phyloP scores from a whole-genome alignment of 371 early-diverging fungal species.

The Apophysomyces elegans region DNA sequence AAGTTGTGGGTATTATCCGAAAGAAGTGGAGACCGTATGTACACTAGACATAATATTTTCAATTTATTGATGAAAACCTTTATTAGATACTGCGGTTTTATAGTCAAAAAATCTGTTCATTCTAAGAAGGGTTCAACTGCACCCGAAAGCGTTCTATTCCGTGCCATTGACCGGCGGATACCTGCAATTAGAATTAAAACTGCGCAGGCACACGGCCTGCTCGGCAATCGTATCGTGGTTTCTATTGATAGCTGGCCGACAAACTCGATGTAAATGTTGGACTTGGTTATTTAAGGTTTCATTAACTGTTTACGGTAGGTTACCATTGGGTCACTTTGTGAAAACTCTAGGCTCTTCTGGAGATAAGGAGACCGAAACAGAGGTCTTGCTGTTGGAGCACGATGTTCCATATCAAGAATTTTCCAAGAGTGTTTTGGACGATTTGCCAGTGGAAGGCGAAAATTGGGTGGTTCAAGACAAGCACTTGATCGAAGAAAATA shows the following conservation, averaged over 20 bases:
- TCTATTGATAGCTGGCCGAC: constrained; percentile 90
- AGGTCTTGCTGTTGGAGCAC: constrained; percentile 93
- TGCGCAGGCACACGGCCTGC: constrained; percentile 76
- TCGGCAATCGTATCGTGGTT: constrained; percentile 88
- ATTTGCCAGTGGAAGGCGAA: constrained; percentile 88
- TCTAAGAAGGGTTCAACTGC: constrained; percentile 52
- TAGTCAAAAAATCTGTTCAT: constrained; percentile 76
- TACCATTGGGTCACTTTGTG: constrained; percentile 93
- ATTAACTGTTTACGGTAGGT: constrained; percentile 16
- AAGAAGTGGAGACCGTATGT: constrained; percentile 90
- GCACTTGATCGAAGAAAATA: constrained; percentile 62
- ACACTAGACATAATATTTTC: not conserved
- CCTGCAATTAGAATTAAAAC: constrained; percentile 93
- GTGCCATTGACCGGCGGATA: constrained; percentile 90
- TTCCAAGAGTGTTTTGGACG: constrained; percentile 78
- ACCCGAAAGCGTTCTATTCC: constrained; percentile 68
- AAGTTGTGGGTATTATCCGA: constrained; percentile 91
- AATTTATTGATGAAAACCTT: not conserved
- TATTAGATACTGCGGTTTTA: constrained; percentile 82
- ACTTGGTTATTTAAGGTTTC: not conserved
- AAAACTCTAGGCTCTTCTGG: constrained; percentile 89
- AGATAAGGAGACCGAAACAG: constrained; percentile 93
- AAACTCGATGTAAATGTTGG: constrained; percentile 61
- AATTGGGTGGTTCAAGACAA: constrained; percentile 79
- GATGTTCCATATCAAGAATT: constrained; percentile 95